Percentiles rank a stretch among this genome's conserved stretches.
phyloP scores from a whole-genome alignment of 2,329 filamentous ascomycete species.

The Huntiella abstrusa region DNA sequence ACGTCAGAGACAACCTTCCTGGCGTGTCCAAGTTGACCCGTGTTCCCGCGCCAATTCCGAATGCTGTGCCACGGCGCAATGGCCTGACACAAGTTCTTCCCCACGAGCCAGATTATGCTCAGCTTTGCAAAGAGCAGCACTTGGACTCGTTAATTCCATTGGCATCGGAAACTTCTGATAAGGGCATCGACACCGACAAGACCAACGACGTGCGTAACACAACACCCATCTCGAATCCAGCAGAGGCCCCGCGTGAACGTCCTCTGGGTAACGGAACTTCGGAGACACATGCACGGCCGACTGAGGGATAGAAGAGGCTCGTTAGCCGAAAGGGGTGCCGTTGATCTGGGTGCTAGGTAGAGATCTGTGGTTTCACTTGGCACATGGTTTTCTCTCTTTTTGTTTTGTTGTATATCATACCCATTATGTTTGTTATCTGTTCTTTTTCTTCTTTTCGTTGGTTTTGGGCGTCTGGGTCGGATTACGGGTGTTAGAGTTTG shows the following conservation, averaged over 20 bases:
- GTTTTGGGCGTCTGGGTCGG: neutral
- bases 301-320: no score
- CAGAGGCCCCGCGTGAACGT: neutral
- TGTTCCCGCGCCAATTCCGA: slow-evolving; percentile 32
- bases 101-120: slow-evolving; percentile 37
- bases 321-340: no score
- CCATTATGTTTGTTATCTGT: slow-evolving; percentile 1
- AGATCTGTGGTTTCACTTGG: neutral
- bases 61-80: slow-evolving; percentile 31
- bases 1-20: slow-evolving; percentile 33
- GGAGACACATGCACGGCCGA: no score
- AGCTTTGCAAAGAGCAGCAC: slow-evolving; percentile 37
- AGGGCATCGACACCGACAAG: neutral
- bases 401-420: slow-evolving; percentile 4
- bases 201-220: neutral
- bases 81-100: slow-evolving; percentile 33
- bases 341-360: no score
- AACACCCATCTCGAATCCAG: neutral
- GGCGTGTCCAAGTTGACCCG: slow-evolving; percentile 28
- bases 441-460: slow-evolving; percentile 1
- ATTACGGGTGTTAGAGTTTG: no score
- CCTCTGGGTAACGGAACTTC: neutral
- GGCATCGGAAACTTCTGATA: neutral
- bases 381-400: neutral
- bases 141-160: slow-evolving; percentile 30